Conservation (phyloP, 306 rosid genomes). For the Malus sieversii region DNA sequence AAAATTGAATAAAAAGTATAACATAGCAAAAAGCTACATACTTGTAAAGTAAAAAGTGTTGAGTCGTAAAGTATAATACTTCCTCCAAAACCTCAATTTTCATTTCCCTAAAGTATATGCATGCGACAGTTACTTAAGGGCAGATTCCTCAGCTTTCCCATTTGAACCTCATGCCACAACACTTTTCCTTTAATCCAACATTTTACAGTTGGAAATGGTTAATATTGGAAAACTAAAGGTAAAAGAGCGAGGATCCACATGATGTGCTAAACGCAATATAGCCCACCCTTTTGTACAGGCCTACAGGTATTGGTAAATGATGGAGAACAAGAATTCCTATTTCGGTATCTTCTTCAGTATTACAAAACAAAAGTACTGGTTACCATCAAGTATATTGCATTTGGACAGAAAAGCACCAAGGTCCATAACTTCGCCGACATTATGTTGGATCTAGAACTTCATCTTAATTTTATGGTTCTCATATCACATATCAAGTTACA, state of each 20-base stretch:
- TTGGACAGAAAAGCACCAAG: background rate
- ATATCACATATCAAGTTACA: background rate
- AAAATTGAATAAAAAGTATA: slow-evolving; percentile 2
- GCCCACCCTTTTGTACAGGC: background rate
- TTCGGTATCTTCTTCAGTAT: background rate
- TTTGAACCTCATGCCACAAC: background rate
- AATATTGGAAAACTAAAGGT: background rate
- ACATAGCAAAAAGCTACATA: background rate
- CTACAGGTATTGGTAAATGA: background rate
- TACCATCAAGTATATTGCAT: background rate
- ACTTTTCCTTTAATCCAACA: background rate
- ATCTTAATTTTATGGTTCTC: background rate
- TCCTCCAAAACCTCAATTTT: background rate
- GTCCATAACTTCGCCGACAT: background rate
- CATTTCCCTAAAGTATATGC: background rate
- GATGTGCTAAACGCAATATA: background rate
- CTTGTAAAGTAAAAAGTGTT: background rate
- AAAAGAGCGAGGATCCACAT: background rate
- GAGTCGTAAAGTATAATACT: background rate
- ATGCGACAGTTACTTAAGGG: background rate
- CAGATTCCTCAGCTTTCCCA: background rate
- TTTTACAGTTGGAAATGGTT: background rate
- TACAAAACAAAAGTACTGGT: background rate
- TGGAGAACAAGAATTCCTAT: background rate
- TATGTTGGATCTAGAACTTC: background rate